Base-by-base conservation (phyloP, 2,329 filamentous ascomycete genomes). In the Botrytis cinerea region DNA sequence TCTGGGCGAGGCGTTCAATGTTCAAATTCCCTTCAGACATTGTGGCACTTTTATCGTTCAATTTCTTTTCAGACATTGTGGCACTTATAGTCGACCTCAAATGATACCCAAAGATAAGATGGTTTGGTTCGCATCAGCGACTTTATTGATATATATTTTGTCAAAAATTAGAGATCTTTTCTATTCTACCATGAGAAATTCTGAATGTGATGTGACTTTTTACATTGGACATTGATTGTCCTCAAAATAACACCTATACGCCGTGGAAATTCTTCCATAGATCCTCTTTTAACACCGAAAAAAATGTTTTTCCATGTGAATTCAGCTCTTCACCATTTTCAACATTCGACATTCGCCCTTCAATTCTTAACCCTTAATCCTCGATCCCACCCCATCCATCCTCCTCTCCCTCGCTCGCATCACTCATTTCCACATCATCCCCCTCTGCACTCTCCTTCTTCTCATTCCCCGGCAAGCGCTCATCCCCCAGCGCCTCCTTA, bases 401-500 rank as follows among this genome's bases (percentile, higher is more conserved):
- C 4, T 60, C 51, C 20, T 40, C 59, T 7, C 28, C 69, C 12
- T 71, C 43, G 12, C 48, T 60, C 51, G 38, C 51, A 81, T 81
- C 20, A 77, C 78, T 22, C 57, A 78, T 81, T 32, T 78, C 57
- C 54, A 78, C 73, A 35, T 43, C 60, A 25, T 32, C 61, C 32
- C 40, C 45, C 14, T 38, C 45, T 22, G 35, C 54, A 35, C 22
- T 25, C 28, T 12, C 68, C 68, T 45, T 43, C 76, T 82, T 84
- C 77, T 81, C 82, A 81, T 90, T 93, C 81, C 89, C 88, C 68
- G 88, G 87, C 81, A 97, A 82, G 76, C 94, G 87, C 78, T 92
- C 91, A 81, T 98, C 95, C 2, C 85, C 86, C 74, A 97, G 82
- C 38, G 89, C 88, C 78, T 95, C 93, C 75, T 85, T 86, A 1